Base-by-base conservation (phyloP, 768 basidiomycete species). In the Gymnopilus junonius region DNA sequence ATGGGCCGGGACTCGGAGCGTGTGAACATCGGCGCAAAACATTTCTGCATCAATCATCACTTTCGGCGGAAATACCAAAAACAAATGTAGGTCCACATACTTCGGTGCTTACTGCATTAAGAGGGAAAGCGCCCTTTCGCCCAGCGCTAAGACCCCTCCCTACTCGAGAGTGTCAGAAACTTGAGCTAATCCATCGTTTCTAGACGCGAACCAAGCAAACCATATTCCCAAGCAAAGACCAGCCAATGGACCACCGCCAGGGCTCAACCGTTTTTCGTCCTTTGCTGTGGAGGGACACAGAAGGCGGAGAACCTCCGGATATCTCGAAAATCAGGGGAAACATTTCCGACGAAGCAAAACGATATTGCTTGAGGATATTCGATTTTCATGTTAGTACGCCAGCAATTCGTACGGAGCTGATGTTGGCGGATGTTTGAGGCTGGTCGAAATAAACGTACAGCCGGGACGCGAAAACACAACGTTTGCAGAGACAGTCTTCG, bases 301-400 rank as follows among this genome's bases (percentile, higher is more conserved):
- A 39, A 15, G 60, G 58, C 4, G 27, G 62, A 29, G 53, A 63
- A 23, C 12, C 58, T 7, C 5, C 69, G 20, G 75, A 78, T 29
- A 70, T 73, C 29, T 72, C 75, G 4, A 48, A 69, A 17, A 77
- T 83, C 55, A 70, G 68, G 46, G 82, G 83, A 14, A 85, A 83
- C 63, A 70, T 80, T 29, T 69, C 77, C 8, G 73, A 74, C 25
- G 76, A 79, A 8, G 70, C 77, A 34, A 83, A 83, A 62, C 73
- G 73, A 31, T 63, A 73, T 1, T 72, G 74, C 48, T 64, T 73
- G 29, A 70, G 70, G 21, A 63, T 79, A 12, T 76, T 83, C 54
- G 66, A 68, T 10, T 74, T 75, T 65, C 82, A 83, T 53, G 70
- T 80, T 42, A 75, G 77, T 69, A 73, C 71, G 1, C 65, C 63